Evolutionary conservation across 2,329 filamentous ascomycete species (phyloP), one percentile per base, ranked within the genome.

Genomic region (Aurifilum marmelostoma): DNA sequence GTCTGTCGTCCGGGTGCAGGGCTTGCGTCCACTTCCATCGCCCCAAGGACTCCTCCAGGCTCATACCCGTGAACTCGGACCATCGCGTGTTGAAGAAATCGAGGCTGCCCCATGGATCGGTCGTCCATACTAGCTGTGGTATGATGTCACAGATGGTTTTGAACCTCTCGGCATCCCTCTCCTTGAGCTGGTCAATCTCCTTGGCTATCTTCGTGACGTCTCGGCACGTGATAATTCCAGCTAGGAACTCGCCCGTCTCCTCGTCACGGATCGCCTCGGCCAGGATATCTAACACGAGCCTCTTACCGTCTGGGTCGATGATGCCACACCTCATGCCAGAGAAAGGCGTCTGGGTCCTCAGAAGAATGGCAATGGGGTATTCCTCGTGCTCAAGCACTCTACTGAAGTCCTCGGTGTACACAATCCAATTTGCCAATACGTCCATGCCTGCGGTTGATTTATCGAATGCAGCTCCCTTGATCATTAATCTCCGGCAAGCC

Each of bases 21-120:
- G 88, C 84, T 3, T 83, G 79, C 73, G 83, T 80, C 90, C 91
- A 93, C 1, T 85, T 85, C 29, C 29, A 39, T 39, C 82, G 75
- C 0, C 91, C 91, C 2, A 91, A 73, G 34, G 88, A 91, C 12
- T 89, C 81, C 59, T 91, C 87, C 12, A 84, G 82, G 0, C 83
- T 84, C 32, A 93, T 78, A 0, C 92, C 91, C 0, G 92, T 94
- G 74, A 92, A 94, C n/a, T 88, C 85, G 74, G 92, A 92, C 91
- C 92, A 95, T n/a, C 89, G 83, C 61, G 88, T 86, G 69, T 91
- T 92, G 77, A 90, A 94, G 79, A 92, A 94, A 74, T 94, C 91
- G 73, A 88, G 84, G 34, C 81, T 73, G 0, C 92, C 92, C 21
- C 91, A 86, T 0, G 90, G 84, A 0, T 80, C 88, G 0, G 91